Base-by-base conservation (phyloP, 192 early-diverging fungal genomes). In the Coemansia sp. region DNA sequence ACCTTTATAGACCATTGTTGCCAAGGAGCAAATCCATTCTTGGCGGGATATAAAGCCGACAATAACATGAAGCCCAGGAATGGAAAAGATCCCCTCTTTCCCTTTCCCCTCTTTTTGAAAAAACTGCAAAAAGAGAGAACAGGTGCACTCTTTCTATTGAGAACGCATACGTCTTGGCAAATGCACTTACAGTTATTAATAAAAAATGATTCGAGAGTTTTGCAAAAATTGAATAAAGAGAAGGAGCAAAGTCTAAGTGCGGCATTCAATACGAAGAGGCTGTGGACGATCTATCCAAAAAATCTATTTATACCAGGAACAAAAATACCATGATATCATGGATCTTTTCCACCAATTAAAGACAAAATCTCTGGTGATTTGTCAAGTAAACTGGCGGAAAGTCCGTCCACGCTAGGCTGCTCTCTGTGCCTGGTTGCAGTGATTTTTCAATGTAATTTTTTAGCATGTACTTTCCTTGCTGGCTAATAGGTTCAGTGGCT, bases 251-350 rank as follows among this genome's bases (percentile, higher is more conserved):
- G 3, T 4, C 44, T 5, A 18, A 1, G 6, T 4, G 49, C 49
- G 49, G 49, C 1, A 51, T 24, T 24, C 24, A 24, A 24, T 24
- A 24, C 24, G 24, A 24, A 24, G 24, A 24, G 24, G 9, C 2
- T 51, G 49, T 22, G 49, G 22, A 24, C 22, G 40, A 65, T 65
- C 43, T 57, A 40, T 66, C 24, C 65, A n/a, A n/a, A n/a, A n/a
- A n/a, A n/a, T 5, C 36, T 38, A 38, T 38, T 38, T 38, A 8
- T 38, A 38, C 36, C 36, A 6, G 8, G 8, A 38, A 9, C 9
- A 38, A 38, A 38, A 38, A 38, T 38, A 38, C 7, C 6, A 36
- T 24, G 8, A 38, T 6, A 9, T 38, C 36, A 38, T 38, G 36
- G 36, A 24, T 24, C 24, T 24, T 24, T 24, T 24, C 24, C 24